Evolutionary conservation across 2,329 filamentous ascomycete species (phyloP).

Genomic region (Colletotrichum sansevieriae): DNA sequence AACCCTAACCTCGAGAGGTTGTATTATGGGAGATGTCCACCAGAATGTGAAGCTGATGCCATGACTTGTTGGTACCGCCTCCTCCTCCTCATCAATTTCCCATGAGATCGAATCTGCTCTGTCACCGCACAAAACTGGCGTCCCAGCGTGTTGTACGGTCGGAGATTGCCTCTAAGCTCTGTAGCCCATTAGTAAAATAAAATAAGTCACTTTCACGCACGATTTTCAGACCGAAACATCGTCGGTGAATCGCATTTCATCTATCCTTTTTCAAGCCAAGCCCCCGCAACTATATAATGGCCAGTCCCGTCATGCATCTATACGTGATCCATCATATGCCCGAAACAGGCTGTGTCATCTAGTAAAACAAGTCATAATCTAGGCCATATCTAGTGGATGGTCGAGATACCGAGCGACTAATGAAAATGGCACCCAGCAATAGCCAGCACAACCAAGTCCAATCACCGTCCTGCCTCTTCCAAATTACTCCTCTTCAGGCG

Average conservation of each 20-base stretch:
- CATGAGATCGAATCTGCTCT: too few species aligned
- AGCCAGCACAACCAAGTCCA: neutral
- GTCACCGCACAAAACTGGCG: too few species aligned
- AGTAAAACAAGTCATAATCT: constrained; percentile 26
- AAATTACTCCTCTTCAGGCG: constrained; percentile 38
- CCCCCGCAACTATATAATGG: neutral
- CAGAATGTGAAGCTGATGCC: too few species aligned
- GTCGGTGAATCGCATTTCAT: neutral
- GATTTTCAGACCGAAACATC: neutral
- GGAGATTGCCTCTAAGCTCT: too few species aligned
- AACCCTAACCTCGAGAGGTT: too few species aligned
- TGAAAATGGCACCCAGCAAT: neutral
- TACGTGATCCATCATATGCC: constrained; percentile 21
- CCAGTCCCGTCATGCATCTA: constrained; percentile 16
- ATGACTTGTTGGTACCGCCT: too few species aligned
- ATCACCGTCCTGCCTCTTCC: constrained; percentile 38
- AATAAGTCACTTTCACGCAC: neutral
- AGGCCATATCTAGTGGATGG: constrained; percentile 4
- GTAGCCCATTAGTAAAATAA: too few species aligned
- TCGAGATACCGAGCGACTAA: neutral
- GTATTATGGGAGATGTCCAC: too few species aligned
- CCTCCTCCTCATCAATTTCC: too few species aligned
- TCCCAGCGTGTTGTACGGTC: too few species aligned
- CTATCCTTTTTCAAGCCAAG: constrained; percentile 1
- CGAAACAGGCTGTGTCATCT: constrained; percentile 17